Percentiles rank a stretch among this genome's conserved stretches.
Conservation (phyloP, 345 rosid species). For the Syzygium aqueum region DNA sequence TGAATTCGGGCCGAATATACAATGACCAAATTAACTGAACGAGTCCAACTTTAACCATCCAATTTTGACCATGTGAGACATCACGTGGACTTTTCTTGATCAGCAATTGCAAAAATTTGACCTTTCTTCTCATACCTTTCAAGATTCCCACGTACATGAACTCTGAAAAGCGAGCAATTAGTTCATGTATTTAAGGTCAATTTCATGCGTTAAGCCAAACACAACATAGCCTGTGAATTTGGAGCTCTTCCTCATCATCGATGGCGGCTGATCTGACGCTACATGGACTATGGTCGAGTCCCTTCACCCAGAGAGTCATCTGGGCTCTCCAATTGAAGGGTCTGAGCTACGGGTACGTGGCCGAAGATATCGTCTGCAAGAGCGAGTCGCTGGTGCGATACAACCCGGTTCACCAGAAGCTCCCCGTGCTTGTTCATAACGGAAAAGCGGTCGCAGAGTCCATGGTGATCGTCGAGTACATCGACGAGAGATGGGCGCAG, state of each 20-base stretch:
- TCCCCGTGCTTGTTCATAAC: conserved; percentile 21
- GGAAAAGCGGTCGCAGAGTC: conserved; percentile 21
- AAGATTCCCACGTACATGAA: neutral
- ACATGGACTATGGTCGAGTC: conserved; percentile 16
- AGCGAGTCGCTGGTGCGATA: conserved; percentile 8
- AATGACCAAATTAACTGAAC: neutral
- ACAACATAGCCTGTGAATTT: neutral
- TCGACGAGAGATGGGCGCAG: conserved; percentile 24
- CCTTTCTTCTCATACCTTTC: neutral
- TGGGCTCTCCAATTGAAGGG: conserved; percentile 28
- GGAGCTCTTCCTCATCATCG: neutral
- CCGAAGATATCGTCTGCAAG: conserved; percentile 16
- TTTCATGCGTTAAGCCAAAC: neutral
- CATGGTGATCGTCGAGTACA: conserved; percentile 17
- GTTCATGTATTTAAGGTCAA: neutral
- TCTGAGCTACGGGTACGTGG: conserved; percentile 10
- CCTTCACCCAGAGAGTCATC: conserved; percentile 13
- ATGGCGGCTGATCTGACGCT: conserved; percentile 13
- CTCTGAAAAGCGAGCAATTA: neutral
- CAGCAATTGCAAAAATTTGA: neutral
- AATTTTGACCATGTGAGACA: neutral
- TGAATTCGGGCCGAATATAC: neutral
- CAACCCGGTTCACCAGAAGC: conserved; percentile 16
- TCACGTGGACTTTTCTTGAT: neutral
- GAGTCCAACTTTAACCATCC: neutral